These are phyloP conservation scores for Tetrahymena borealis DNA, from an alignment of 73 alveolate genomes.

Conservation along the genomic window DNA sequence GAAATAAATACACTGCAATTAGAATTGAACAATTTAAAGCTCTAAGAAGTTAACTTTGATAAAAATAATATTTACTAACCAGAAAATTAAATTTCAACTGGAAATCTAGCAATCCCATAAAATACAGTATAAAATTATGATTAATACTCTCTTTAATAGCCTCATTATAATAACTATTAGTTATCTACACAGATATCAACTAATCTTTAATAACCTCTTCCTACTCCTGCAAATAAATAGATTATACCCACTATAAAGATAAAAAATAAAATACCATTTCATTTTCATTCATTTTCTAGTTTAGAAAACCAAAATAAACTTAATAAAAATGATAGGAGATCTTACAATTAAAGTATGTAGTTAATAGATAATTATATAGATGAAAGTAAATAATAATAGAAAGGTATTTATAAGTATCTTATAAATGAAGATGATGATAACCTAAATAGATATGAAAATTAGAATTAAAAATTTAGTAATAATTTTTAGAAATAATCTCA, in stretches of 20 bases:
- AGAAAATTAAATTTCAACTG: not conserved
- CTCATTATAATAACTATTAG: not conserved
- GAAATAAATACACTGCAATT: not conserved
- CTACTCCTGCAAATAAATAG: not conserved
- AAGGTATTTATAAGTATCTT: too few relatives aligned
- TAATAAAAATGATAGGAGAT: not conserved
- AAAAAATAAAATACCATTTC: not conserved
- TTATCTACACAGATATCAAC: not conserved
- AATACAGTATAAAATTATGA: not conserved
- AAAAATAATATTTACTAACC: not conserved
- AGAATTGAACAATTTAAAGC: not conserved
- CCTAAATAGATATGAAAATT: too few relatives aligned
- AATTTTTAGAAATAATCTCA: too few relatives aligned
- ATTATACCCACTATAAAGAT: not conserved
- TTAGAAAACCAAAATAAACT: not conserved
- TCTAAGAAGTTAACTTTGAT: not conserved
- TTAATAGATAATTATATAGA: not conserved
- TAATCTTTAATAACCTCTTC: not conserved
- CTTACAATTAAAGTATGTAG: not conserved
- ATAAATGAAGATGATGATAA: too few relatives aligned
- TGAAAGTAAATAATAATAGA: too few relatives aligned
- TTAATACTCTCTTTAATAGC: not conserved
- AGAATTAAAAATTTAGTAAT: too few relatives aligned
- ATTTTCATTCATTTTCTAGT: not conserved
- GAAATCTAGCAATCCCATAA: not conserved